phyloP scores from a whole-genome alignment of 1,139 yeast species.

The Saccharomyces hybrid region DNA sequence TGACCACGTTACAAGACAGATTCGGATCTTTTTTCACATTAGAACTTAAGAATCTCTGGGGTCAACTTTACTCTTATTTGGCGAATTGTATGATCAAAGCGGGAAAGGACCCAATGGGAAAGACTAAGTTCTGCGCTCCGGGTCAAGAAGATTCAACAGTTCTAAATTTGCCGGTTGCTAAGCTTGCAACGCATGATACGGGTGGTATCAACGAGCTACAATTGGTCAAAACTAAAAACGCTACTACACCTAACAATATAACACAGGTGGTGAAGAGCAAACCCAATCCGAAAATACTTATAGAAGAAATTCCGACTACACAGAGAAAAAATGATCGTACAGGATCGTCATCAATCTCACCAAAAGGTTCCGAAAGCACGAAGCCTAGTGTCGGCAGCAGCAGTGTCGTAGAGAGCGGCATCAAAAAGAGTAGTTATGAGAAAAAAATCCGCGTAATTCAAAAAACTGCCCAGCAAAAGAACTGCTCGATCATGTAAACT shows the following conservation, averaged over 20 bases:
- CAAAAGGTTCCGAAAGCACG: background rate
- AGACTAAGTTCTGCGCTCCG: too few species aligned
- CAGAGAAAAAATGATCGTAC: background rate
- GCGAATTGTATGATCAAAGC: slow-evolving; percentile 60
- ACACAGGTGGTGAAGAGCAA: background rate
- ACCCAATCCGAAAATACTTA: background rate
- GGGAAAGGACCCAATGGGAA: slow-evolving; percentile 50
- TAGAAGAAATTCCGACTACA: background rate
- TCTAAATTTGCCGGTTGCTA: background rate
- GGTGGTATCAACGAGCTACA: background rate
- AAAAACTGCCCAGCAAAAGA: background rate
- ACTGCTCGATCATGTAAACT: background rate
- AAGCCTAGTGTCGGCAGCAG: background rate
- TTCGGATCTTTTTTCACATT: slow-evolving; percentile 43
- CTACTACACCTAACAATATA: background rate
- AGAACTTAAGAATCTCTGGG: slow-evolving; percentile 60
- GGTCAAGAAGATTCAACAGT: background rate
- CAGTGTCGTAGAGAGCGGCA: background rate
- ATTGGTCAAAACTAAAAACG: background rate
- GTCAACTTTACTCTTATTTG: slow-evolving; percentile 45
- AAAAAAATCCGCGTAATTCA: background rate
- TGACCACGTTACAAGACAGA: slow-evolving; percentile 67
- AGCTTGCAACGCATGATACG: background rate
- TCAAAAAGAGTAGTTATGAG: background rate
- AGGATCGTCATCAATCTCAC: background rate